Percentiles rank a stretch among this genome's conserved stretches.
Conservation (phyloP, 306 rosid species). For the Urtica urens region DNA sequence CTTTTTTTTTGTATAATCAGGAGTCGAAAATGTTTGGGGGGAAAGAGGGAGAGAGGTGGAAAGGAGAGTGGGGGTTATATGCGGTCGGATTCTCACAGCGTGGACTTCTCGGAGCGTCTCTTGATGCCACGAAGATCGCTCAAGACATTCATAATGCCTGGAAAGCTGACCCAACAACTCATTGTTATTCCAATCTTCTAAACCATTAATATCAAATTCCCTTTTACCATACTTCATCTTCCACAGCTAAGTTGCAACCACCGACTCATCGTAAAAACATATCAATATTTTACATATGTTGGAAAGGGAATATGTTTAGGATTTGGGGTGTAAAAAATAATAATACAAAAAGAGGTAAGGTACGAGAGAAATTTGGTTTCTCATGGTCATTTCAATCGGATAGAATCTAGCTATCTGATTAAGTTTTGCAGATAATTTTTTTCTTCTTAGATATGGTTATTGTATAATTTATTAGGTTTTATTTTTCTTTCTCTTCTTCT, state of each 20-base stretch:
- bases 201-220: slow-evolving; percentile 4
- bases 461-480: too few species aligned
- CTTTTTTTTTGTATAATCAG: slow-evolving; percentile 13
- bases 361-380: too few species aligned
- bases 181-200: slow-evolving; percentile 2
- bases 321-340: too few species aligned
- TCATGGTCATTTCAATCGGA: too few species aligned
- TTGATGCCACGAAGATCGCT: slow-evolving; percentile 65
- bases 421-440: too few species aligned
- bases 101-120: slow-evolving; percentile 69
- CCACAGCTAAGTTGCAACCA: not conserved
- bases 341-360: too few species aligned
- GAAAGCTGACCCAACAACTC: slow-evolving; percentile 37
- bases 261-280: slow-evolving; percentile 14
- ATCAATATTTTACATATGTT: not conserved
- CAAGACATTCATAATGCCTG: slow-evolving; percentile 50
- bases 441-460: too few species aligned
- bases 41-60: slow-evolving; percentile 82
- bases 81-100: slow-evolving; percentile 79
- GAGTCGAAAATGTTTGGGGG: slow-evolving; percentile 48
- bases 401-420: too few species aligned
- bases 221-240: not conserved
- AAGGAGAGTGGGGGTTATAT: slow-evolving; percentile 38
- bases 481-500: too few species aligned
- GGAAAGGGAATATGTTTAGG: too few species aligned